phyloP scores from a whole-genome alignment of 805 yeast species.

The Yarrowia deformans region DNA sequence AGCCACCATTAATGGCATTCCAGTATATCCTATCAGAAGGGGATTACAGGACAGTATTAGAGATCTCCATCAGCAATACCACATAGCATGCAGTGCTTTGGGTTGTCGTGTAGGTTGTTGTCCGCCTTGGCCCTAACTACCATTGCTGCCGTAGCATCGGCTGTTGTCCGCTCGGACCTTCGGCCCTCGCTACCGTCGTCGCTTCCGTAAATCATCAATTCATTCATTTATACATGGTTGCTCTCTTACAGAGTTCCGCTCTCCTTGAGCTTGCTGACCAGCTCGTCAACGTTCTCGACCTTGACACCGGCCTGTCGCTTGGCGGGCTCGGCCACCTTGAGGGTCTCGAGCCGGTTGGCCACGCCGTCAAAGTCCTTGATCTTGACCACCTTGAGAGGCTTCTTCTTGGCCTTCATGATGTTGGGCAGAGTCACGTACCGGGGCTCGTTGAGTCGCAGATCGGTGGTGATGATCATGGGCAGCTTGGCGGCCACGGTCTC shows the following conservation, averaged over 20 bases:
- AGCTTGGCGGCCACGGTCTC: slow-evolving; percentile 78
- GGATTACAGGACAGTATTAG: too few relatives aligned
- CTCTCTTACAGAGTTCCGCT: slow-evolving; percentile 64
- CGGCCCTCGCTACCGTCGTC: background rate
- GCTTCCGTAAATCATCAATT: slow-evolving; percentile 41
- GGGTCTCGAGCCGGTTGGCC: slow-evolving; percentile 66
- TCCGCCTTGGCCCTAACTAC: too few relatives aligned
- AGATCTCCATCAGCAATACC: too few relatives aligned
- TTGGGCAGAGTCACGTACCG: slow-evolving; percentile 95
- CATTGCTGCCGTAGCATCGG: too few relatives aligned
- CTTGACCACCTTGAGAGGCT: slow-evolving; percentile 76
- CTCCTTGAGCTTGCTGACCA: slow-evolving; percentile 78
- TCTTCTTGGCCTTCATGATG: slow-evolving; percentile 98
- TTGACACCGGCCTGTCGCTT: slow-evolving; percentile 80
- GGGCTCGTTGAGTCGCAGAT: slow-evolving; percentile 91
- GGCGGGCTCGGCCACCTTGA: slow-evolving; percentile 86
- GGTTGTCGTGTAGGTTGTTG: too few relatives aligned
- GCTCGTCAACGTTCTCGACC: slow-evolving; percentile 82
- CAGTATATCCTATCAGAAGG: too few relatives aligned
- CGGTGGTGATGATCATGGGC: slow-evolving; percentile 90
- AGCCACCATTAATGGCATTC: too few relatives aligned
- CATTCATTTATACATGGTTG: slow-evolving; percentile 6
- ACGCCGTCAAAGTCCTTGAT: slow-evolving; percentile 74
- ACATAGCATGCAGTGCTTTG: too few relatives aligned
- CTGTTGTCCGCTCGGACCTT: too few relatives aligned